Conservation (phyloP, 208 protist species). For the Tetramitus jugosus region DNA sequence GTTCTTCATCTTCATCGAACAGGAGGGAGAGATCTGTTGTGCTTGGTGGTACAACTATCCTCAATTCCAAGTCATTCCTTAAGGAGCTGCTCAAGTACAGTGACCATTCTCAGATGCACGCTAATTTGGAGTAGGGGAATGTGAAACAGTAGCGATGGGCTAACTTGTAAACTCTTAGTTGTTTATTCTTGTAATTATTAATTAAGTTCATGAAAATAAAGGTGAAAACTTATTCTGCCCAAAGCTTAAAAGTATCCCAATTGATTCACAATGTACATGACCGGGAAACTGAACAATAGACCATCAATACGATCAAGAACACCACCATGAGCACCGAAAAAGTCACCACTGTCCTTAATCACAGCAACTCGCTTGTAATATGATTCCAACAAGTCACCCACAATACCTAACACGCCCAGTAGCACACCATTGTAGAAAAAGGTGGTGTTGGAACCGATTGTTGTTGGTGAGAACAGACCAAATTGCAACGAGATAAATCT, state of each 20-base stretch:
- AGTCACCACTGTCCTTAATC: slow-evolving; percentile 68
- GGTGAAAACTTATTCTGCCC: too few relatives aligned
- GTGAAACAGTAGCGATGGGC: too few relatives aligned
- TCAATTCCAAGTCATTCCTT: background rate
- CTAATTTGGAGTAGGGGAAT: too few relatives aligned
- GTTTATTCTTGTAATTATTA: too few relatives aligned
- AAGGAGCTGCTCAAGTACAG: too few relatives aligned
- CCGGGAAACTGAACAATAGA: slow-evolving; percentile 58
- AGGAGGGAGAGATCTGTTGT: too few relatives aligned
- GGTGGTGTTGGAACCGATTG: background rate
- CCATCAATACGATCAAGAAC: slow-evolving; percentile 75
- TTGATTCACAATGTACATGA: slow-evolving; percentile 45
- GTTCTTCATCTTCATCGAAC: too few relatives aligned
- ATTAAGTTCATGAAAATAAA: too few relatives aligned
- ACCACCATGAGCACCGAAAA: slow-evolving; percentile 72
- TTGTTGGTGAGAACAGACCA: too few relatives aligned
- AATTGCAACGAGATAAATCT: background rate
- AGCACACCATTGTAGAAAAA: slow-evolving; percentile 40
- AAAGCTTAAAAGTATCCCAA: background rate
- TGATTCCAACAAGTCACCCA: slow-evolving; percentile 72
- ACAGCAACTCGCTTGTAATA: slow-evolving; percentile 65
- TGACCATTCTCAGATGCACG: too few relatives aligned
- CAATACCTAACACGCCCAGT: slow-evolving; percentile 58
- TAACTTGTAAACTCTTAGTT: too few relatives aligned
- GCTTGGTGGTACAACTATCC: background rate